Percentiles rank a stretch among this genome's conserved stretches.
These are phyloP conservation scores for Lunasporangiospora selenospora DNA, from an alignment of 192 early-diverging fungal genomes.

Conservation along the genomic window DNA sequence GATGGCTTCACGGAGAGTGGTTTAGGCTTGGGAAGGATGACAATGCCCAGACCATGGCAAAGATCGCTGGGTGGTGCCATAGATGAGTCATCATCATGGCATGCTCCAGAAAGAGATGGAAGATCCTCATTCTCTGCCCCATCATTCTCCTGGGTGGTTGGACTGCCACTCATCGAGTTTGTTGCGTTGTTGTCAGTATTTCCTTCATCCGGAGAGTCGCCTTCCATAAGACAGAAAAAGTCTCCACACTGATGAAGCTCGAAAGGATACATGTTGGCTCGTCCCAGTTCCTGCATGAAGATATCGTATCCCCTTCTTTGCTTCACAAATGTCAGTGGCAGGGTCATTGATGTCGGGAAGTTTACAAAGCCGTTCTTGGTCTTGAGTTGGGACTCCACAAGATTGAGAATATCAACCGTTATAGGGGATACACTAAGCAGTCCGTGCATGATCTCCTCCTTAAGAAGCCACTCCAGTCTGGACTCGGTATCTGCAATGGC, in stretches of 20 bases:
- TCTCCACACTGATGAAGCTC: slow-evolving; percentile 56
- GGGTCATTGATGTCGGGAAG: slow-evolving; percentile 59
- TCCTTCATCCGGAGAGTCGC: background rate
- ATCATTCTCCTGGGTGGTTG: no score
- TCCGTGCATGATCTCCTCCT: slow-evolving; percentile 78
- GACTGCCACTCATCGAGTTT: no score
- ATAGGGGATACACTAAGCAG: slow-evolving; percentile 66
- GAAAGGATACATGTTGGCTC: slow-evolving; percentile 53
- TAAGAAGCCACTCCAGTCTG: slow-evolving; percentile 66
- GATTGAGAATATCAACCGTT: slow-evolving; percentile 51
- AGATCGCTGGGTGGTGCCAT: slow-evolving; percentile 47
- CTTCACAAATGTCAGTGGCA: slow-evolving; percentile 60
- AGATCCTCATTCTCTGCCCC: slow-evolving; percentile 16
- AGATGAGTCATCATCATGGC: background rate
- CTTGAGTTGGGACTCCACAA: slow-evolving; percentile 60
- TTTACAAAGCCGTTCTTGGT: slow-evolving; percentile 61
- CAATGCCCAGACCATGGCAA: slow-evolving; percentile 61
- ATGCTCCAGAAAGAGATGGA: slow-evolving; percentile 20
- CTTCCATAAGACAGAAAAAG: slow-evolving; percentile 59
- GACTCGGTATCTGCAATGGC: slow-evolving; percentile 64
- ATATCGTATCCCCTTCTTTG: slow-evolving; percentile 51
- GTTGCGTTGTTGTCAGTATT: slow-evolving; percentile 8
- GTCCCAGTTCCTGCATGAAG: slow-evolving; percentile 59
- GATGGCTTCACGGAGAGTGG: background rate
- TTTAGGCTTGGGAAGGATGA: slow-evolving; percentile 31